Evolutionary conservation across 2,329 filamentous ascomycete genomes (phyloP), one percentile per base, ranked within the genome.

Genomic region (Scedosporium aurantiacum): DNA sequence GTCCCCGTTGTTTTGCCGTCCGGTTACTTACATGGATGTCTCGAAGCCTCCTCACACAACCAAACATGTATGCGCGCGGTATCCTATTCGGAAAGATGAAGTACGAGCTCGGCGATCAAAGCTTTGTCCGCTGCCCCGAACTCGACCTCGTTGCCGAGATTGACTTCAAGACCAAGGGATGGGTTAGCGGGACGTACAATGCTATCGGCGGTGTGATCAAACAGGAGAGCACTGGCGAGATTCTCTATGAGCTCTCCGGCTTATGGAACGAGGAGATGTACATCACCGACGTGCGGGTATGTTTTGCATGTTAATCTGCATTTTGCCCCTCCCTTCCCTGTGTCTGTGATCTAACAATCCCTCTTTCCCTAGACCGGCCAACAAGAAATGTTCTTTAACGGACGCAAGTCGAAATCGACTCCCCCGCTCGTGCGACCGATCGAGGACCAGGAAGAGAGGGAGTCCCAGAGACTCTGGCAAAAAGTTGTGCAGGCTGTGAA

Each of bases 11-110:
- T 16, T 40, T 16, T 16, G 28, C 21, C 2, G 16, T 28, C 8
- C n/a, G 18, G 8, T 41, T 8, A 50, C 40, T 37, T 28, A 37
- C 54, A 57, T 25, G 16, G 7, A 10, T 60, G 45, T 21, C 41
- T 18, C 28, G 16, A n/a, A 95, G 90, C 74, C 90, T 95, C 69
- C 76, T 97, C 60, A 97, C 94, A 4, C 94, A 99, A 70, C 94
- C 94, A 18, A 99, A 99, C 77, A 99, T 99, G 91, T 99, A 99
- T 73, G 94, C 93, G 23, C 85, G 94, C 64, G 93, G 94, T 41
- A 97, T 99, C 63, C 79, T 99, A 7, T 97, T 99, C 69, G 94
- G 94, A 57, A 97, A 97, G 74, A 97, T 99, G 94, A 97, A 97
- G 74, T 99, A 97, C 74, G 94, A 99, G 77, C 84, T 99, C 6